Evolutionary conservation across 805 yeast genomes (phyloP), one percentile per base, ranked within the genome.

Genomic region (Myxozyma udenii): DNA sequence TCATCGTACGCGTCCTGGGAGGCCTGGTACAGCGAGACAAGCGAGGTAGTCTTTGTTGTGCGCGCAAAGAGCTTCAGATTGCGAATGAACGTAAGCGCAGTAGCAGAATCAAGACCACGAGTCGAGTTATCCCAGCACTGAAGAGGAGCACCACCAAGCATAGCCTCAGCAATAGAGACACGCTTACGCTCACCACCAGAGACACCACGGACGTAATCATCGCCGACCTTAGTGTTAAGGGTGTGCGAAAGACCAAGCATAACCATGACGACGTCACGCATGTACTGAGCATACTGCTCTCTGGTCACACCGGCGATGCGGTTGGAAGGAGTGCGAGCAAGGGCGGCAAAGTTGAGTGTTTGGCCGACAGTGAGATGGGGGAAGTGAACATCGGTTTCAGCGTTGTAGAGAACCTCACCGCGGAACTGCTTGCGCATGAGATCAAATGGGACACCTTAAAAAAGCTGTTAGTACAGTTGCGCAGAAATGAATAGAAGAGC

Each of bases 61-160:
- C 55, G 62, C n/a, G 85, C 81, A 2, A 81, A 73, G 1, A 80
- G 71, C 64, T 78, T 80, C 60, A 82, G 71, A 22, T 83, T 81
- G 58, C 76, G 71, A 53, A 79, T 74, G 61, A 82, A 81, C 63
- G 81, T 85, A 62, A 79, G 71, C 28, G 87, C 87, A 43, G 85
- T 81, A 24, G 86, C 85, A 7, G 86, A 72, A 69, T 82, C 87
- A 61, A 82, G 75, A 65, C 86, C 87, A 72, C 87, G 78, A 21
- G 86, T 82, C 12, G 85, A 78, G 64, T 82, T 82, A 73, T 82
- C 83, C 83, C 83, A 79, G 67, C 80, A 77, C 62, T 78, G 80
- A 38, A 79, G 48, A 41, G 69, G 66, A 24, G 79, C 75, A 40
- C 77, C 75, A 44, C 71, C 66, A 39, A 76, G 68, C 9, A 76